These are phyloP conservation scores for Didymosphaeria variabile DNA, from an alignment of 2,329 filamentous ascomycete species.

Conservation along the genomic window DNA sequence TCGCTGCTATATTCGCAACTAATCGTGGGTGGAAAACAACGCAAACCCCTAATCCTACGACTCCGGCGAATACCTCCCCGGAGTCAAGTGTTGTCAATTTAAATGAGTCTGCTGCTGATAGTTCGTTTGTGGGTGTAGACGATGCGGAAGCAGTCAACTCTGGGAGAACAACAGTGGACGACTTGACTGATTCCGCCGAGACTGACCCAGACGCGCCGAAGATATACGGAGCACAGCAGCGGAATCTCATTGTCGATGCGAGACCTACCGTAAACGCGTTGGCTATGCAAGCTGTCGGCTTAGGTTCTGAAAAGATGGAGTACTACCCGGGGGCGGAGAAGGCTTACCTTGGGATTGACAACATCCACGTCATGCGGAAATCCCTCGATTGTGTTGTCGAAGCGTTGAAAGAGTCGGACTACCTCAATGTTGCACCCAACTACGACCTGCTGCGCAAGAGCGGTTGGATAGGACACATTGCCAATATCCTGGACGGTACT, in stretches of 20 bases:
- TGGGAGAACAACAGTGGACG: slow-evolving; percentile 33
- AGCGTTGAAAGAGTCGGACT: slow-evolving; percentile 89
- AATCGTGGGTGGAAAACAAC: slow-evolving; percentile 48
- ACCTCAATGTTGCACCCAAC: slow-evolving; percentile 83
- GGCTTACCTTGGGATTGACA: slow-evolving; percentile 93
- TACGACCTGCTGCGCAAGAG: slow-evolving; percentile 83
- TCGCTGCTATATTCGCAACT: slow-evolving; percentile 90
- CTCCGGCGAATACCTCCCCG: slow-evolving; percentile 36
- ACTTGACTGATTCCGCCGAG: slow-evolving; percentile 47
- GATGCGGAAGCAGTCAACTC: slow-evolving; percentile 32
- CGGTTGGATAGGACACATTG: slow-evolving; percentile 90
- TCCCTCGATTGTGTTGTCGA: slow-evolving; percentile 89
- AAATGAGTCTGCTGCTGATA: slow-evolving; percentile 42
- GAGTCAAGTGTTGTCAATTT: slow-evolving; percentile 47
- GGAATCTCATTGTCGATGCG: slow-evolving; percentile 95
- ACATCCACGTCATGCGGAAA: slow-evolving; percentile 97
- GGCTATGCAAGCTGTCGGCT: slow-evolving; percentile 90
- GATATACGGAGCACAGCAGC: slow-evolving; percentile 91
- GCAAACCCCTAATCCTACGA: slow-evolving; percentile 32
- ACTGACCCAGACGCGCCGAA: slow-evolving; percentile 44
- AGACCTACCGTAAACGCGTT: slow-evolving; percentile 93
- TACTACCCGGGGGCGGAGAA: slow-evolving; percentile 93
- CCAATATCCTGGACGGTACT: slow-evolving; percentile 82
- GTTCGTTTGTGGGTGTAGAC: slow-evolving; percentile 44
- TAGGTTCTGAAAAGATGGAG: slow-evolving; percentile 97